Evolutionary conservation across 805 yeast genomes (phyloP), one percentile per base, ranked within the genome.

Genomic region (Hanseniaspora osmophila): DNA sequence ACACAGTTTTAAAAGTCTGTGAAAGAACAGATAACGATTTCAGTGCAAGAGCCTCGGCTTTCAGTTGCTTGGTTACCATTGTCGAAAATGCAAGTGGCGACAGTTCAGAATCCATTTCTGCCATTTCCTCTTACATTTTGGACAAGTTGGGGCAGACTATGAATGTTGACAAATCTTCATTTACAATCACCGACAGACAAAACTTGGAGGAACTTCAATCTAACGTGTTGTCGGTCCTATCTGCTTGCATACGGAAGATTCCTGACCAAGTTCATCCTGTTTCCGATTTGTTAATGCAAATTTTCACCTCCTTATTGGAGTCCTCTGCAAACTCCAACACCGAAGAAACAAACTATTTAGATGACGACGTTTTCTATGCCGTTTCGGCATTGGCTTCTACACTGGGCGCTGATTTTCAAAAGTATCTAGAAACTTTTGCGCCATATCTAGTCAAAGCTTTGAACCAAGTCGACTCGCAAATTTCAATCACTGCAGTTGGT

Each of bases 291-390:
- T 71, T 92, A 59, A 88, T 90, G 96, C 76, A 77, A 42, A 68
- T 86, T 61, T 80, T 90, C 57, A 67, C 88, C 58, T 79, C 76
- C 57, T 68, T 92, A 56, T 69, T 92, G 58, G 35, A 32, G 6
- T 12, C 33, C 9, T 39, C 37, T 19, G 44, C 44, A 12, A 16
- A 39, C 74, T 32, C 17, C 6, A 30, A 33, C 10, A 30, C 42
- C 17, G 48, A 38, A 27, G 44, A 45, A 80, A 62, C 77, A 94
- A 10, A 66, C 86, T 43, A 60, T 54, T 79, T 90, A 45, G 98
- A 92, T 62, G 98, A 92, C 65, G 98, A 92, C 61, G 78, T 92
- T 9, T 84, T 87, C 62, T 84, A 86, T 59, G 94, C 95, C 13
- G 77, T 92, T 51, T 82, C 95, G 33, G 84, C 97, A 0, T 74